A percentile compares a stretch with the other conserved stretches of the same genome.
These are phyloP conservation scores for Paraphoma chrysanthemicola DNA, from an alignment of 2,329 filamentous ascomycete species.

Conservation along the genomic window DNA sequence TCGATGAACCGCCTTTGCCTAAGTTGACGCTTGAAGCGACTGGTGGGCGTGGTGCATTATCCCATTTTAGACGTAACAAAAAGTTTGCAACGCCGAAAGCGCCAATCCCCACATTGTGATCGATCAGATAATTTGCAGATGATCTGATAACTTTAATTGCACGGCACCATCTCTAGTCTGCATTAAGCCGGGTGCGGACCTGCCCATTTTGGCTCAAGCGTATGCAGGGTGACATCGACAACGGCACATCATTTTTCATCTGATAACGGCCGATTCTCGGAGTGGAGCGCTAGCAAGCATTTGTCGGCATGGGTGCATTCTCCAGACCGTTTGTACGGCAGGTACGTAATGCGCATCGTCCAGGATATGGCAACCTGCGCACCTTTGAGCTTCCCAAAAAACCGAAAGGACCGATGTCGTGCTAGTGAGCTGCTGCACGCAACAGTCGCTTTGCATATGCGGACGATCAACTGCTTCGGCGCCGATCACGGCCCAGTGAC, in stretches of 20 bases:
- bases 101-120: conserved; percentile 32
- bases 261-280: conserved; percentile 42
- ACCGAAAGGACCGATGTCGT: conserved; percentile 14
- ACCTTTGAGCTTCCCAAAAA: conserved; percentile 6
- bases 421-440: conserved; percentile 6
- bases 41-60: conserved; percentile 13
- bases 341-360: conserved; percentile 8
- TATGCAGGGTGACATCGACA: conserved; percentile 34
- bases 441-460: conserved; percentile 8
- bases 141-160: conserved; percentile 43
- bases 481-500: conserved; percentile 12
- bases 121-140: conserved; percentile 35
- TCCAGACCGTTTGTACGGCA: conserved; percentile 4
- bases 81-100: conserved; percentile 4
- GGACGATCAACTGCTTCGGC: conserved; percentile 2
- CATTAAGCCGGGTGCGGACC: conserved; percentile 16
- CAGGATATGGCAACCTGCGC: conserved; percentile 14
- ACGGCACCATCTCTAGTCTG: conserved; percentile 8
- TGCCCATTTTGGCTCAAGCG: conserved; percentile 22
- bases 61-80: conserved; percentile 31
- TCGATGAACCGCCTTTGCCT: conserved; percentile 12
- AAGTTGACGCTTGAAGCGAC: conserved; percentile 21
- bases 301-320: neutral
- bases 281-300: conserved; percentile 2
- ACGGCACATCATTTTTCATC: conserved; percentile 29